Percentiles rank a stretch among this genome's conserved stretches.
Evolutionary conservation across 306 rosid genomes (phyloP).

Genomic region (Quercus suber): DNA sequence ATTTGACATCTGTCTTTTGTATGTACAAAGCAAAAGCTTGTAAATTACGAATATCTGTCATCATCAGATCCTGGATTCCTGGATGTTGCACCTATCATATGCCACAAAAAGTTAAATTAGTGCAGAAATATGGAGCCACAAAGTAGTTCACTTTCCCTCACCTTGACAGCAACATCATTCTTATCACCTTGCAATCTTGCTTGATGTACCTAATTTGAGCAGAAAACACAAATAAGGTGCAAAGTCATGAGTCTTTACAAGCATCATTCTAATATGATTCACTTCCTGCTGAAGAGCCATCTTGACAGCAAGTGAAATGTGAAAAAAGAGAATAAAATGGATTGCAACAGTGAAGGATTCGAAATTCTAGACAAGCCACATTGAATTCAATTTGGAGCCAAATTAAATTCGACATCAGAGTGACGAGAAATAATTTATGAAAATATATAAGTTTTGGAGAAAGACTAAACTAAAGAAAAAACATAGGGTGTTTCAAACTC

Average conservation of each 20-base stretch:
- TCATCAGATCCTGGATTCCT: slow-evolving; percentile 95
- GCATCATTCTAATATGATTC: slow-evolving; percentile 17
- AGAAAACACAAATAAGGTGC: slow-evolving; percentile 28
- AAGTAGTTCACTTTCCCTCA: slow-evolving; percentile 31
- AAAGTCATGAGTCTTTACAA: slow-evolving; percentile 15
- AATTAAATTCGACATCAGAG: background rate
- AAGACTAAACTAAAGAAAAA: no score
- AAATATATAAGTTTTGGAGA: background rate
- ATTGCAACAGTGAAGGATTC: slow-evolving; percentile 3
- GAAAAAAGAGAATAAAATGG: slow-evolving; percentile 14
- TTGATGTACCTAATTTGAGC: slow-evolving; percentile 67
- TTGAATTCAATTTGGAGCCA: slow-evolving; percentile 8
- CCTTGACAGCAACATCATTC: slow-evolving; percentile 89
- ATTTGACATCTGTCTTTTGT: slow-evolving; percentile 92
- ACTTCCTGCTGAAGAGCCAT: slow-evolving; percentile 10
- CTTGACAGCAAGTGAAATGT: slow-evolving; percentile 13
- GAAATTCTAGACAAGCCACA: slow-evolving; percentile 1
- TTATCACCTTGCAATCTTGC: slow-evolving; percentile 79
- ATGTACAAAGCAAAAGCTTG: slow-evolving; percentile 89
- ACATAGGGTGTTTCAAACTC: no score
- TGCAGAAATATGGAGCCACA: slow-evolving; percentile 11
- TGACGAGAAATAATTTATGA: background rate
- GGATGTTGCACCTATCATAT: slow-evolving; percentile 91
- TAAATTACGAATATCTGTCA: slow-evolving; percentile 91
- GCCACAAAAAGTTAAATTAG: slow-evolving; percentile 32